Conservation (phyloP, 176 grass and related monocot genomes). For the Zoysia japonica region DNA sequence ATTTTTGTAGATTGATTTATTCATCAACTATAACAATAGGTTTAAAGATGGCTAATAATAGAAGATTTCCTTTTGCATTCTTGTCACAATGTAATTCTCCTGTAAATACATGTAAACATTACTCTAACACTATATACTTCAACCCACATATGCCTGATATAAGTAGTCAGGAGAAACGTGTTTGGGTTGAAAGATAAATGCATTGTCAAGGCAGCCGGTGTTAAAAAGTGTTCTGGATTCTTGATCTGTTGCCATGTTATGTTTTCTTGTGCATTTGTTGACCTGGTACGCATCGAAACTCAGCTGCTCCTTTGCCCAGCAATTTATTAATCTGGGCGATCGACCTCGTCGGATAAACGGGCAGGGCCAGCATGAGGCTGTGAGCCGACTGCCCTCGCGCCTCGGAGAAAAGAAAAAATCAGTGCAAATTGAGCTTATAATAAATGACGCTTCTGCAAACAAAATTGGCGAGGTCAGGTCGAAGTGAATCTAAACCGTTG, state of each 20-base stretch:
- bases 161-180: background rate
- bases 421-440: too few species aligned
- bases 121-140: background rate
- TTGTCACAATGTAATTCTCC: background rate
- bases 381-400: too few species aligned
- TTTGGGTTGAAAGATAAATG: background rate
- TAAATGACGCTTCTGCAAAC: too few species aligned
- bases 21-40: slow-evolving; percentile 29
- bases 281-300: background rate
- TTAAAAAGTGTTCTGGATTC: background rate
- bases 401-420: too few species aligned
- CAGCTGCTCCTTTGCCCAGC: too few species aligned
- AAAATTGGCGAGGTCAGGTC: too few species aligned
- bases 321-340: too few species aligned
- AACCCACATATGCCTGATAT: background rate
- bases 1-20: slow-evolving; percentile 34
- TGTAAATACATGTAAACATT: slow-evolving; percentile 40
- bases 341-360: too few species aligned
- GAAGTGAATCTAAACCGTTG: too few species aligned
- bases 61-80: background rate
- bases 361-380: too few species aligned
- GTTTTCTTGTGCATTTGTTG: background rate
- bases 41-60: slow-evolving; percentile 28
- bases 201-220: background rate
- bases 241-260: background rate